Evolutionary conservation across 352 stramenopile genomes (phyloP).

Genomic region (Plasmopara halstedii): DNA sequence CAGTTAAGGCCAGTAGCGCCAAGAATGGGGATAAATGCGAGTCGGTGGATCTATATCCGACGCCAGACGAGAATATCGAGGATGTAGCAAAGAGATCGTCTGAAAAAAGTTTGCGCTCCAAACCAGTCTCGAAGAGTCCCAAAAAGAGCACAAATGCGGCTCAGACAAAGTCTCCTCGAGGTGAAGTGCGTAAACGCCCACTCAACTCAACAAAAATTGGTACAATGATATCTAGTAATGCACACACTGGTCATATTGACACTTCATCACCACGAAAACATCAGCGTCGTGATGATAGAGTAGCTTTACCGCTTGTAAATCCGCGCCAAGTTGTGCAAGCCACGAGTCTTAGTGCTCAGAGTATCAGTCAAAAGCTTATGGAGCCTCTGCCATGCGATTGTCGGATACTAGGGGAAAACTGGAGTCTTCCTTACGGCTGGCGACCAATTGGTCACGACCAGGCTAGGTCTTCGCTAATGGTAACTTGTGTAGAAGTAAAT

Average conservation of each 20-base stretch:
- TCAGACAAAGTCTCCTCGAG: constrained; percentile 22
- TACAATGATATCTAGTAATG: constrained; percentile 4
- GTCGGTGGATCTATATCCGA: constrained; percentile 6
- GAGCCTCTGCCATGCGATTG: constrained; percentile 26
- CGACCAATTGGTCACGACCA: constrained; percentile 2
- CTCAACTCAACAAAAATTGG: constrained; percentile 10
- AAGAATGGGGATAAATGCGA: constrained; percentile 9
- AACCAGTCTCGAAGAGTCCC: constrained; percentile 12
- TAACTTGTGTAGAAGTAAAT: constrained; percentile 27
- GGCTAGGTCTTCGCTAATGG: neutral
- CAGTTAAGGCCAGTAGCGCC: constrained; percentile 1
- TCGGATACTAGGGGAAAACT: constrained; percentile 38
- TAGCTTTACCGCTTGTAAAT: constrained; percentile 18
- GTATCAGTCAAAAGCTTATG: constrained; percentile 30
- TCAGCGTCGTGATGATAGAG: constrained; percentile 22
- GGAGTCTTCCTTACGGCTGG: constrained; percentile 47
- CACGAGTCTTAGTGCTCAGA: constrained; percentile 18
- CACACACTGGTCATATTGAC: constrained; percentile 2
- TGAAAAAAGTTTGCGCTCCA: constrained; percentile 14
- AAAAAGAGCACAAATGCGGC: constrained; percentile 17
- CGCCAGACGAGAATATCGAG: constrained; percentile 7
- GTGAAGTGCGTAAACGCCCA: constrained; percentile 16
- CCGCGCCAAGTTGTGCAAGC: constrained; percentile 23
- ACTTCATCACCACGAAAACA: constrained; percentile 35
- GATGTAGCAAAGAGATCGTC: constrained; percentile 14